These are phyloP conservation scores for Dinochytrium kinnereticum DNA, from an alignment of 371 early-diverging fungal species.

Conservation along the genomic window DNA sequence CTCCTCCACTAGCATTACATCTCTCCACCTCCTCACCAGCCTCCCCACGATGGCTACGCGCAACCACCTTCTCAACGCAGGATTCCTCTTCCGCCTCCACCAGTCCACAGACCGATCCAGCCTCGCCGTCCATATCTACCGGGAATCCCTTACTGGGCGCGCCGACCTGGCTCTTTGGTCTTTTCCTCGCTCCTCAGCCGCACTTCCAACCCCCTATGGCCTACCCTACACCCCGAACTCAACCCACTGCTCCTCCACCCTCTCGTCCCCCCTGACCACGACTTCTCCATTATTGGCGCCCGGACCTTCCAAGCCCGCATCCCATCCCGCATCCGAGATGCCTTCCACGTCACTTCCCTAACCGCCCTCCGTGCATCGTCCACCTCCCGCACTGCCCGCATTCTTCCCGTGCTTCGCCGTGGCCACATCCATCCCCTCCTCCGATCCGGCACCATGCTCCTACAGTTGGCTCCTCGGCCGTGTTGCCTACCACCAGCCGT, in stretches of 20 bases:
- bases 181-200: not conserved
- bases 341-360: too few relatives aligned
- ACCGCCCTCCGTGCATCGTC: not conserved
- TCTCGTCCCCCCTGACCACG: not conserved
- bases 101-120: not conserved
- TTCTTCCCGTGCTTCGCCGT: not conserved
- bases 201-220: not conserved
- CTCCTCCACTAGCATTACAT: not conserved
- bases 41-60: not conserved
- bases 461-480: not conserved
- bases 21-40: not conserved
- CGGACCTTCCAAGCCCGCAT: not conserved
- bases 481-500: not conserved
- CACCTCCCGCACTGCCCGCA: not conserved
- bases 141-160: not conserved
- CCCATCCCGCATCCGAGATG: not conserved
- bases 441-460: not conserved
- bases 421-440: not conserved
- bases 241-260: not conserved
- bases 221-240: not conserved
- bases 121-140: not conserved
- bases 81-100: not conserved
- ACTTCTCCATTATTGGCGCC: not conserved
- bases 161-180: too few relatives aligned
- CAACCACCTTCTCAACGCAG: not conserved